These are phyloP conservation scores for Hypoxylon fuscum DNA, from an alignment of 495 filamentous ascomycete species.

Conservation along the genomic window DNA sequence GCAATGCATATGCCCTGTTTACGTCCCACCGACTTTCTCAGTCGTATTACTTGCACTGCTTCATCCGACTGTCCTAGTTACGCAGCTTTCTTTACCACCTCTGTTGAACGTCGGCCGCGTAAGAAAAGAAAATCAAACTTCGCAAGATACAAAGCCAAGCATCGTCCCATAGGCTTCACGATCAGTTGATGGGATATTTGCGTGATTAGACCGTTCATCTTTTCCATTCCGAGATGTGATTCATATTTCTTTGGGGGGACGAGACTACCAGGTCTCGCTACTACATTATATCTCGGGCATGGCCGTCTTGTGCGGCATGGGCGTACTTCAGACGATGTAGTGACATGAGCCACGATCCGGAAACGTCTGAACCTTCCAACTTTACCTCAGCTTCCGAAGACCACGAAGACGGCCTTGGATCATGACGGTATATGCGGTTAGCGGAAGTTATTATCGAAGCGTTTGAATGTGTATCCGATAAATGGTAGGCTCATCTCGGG, in stretches of 20 bases:
- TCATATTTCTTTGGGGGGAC: constrained; percentile 4
- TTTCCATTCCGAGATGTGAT: constrained; percentile 16
- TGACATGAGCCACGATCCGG: background rate
- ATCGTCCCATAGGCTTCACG: constrained; percentile 6
- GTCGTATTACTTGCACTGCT: background rate
- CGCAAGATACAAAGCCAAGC: constrained; percentile 27
- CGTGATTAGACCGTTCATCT: constrained; percentile 16
- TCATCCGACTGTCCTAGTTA: too few species aligned
- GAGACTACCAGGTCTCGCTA: constrained; percentile 31
- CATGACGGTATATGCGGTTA: constrained; percentile 39
- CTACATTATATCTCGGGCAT: constrained; percentile 7
- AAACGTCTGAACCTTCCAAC: constrained; percentile 2
- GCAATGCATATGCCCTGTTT: background rate
- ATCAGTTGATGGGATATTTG: constrained; percentile 23
- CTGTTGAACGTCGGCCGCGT: background rate
- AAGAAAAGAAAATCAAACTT: constrained; percentile 12
- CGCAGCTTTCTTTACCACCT: too few species aligned
- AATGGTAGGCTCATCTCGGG: constrained; percentile 96
- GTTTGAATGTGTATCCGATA: constrained; percentile 98
- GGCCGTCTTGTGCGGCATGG: background rate
- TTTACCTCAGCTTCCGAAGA: background rate
- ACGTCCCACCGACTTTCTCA: background rate
- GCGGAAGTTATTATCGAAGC: constrained; percentile 82
- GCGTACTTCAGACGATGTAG: constrained; percentile 7
- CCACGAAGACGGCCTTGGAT: background rate